A percentile compares a stretch with the other conserved stretches of the same genome.
phyloP scores from a whole-genome alignment of 441 rosid genomes.

The Syzygium malaccense region DNA sequence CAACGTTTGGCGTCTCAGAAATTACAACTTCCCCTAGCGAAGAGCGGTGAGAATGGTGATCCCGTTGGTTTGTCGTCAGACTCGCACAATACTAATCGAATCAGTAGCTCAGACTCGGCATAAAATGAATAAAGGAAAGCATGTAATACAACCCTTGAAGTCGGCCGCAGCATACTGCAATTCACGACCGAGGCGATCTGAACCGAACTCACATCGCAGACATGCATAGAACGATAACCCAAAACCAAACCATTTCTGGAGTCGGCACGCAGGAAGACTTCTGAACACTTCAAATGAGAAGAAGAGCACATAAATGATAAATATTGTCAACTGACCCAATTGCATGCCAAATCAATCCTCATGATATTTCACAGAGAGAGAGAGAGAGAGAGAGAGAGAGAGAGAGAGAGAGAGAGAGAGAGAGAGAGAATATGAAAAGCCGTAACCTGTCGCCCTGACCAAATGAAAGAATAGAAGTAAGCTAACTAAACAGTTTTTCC shows the following conservation, averaged over 20 bases:
- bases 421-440: background rate
- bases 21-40: background rate
- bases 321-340: background rate
- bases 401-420: background rate
- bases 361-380: background rate
- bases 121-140: background rate
- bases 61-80: background rate
- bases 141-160: background rate
- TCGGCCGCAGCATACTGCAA: background rate
- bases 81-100: background rate
- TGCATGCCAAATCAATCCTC: background rate
- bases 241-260: background rate
- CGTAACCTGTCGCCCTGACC: background rate
- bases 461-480: background rate
- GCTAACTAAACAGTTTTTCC: background rate
- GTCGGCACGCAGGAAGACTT: background rate
- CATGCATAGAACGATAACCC: background rate
- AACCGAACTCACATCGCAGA: background rate
- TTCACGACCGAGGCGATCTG: background rate
- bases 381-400: background rate
- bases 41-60: background rate
- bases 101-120: background rate
- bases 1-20: background rate
- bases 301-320: background rate
- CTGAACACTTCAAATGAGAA: background rate